Evolutionary conservation across 345 rosid species (phyloP).

Genomic region (Acer yangbiense): DNA sequence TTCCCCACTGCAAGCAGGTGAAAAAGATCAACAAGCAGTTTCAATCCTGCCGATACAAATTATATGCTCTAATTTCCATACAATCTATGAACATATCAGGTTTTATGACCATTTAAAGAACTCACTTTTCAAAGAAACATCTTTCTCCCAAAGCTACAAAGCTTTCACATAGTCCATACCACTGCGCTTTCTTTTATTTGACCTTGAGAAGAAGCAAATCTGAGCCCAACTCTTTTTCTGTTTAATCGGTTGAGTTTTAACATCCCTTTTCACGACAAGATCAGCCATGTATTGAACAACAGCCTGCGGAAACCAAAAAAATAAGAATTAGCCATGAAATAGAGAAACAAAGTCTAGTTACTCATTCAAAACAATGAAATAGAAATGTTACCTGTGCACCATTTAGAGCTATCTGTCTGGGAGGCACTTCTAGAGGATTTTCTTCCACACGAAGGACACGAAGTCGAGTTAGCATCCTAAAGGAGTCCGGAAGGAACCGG

Average conservation of each 20-base stretch:
- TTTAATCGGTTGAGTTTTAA: slow-evolving; percentile 56
- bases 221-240: slow-evolving; percentile 94
- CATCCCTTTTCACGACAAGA: slow-evolving; percentile 57
- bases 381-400: slow-evolving; percentile 82
- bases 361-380: background rate
- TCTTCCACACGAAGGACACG: slow-evolving; percentile 66
- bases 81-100: background rate
- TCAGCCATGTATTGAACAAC: slow-evolving; percentile 88
- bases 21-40: background rate
- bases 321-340: slow-evolving; percentile 5
- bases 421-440: slow-evolving; percentile 93
- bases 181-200: slow-evolving; percentile 88
- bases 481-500: slow-evolving; percentile 81
- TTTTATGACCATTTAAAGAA: slow-evolving; percentile 8
- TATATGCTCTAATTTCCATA: background rate
- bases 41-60: background rate
- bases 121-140: slow-evolving; percentile 33
- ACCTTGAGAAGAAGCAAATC: slow-evolving; percentile 85
- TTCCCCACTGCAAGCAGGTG: background rate
- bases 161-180: slow-evolving; percentile 66
- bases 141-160: slow-evolving; percentile 22
- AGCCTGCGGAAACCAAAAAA: slow-evolving; percentile 53
- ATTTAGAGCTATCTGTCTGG: slow-evolving; percentile 64
- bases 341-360: background rate
- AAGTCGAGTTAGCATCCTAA: slow-evolving; percentile 68